Base-by-base conservation (phyloP, 768 basidiomycete genomes). In the Tulasnella sp. region DNA sequence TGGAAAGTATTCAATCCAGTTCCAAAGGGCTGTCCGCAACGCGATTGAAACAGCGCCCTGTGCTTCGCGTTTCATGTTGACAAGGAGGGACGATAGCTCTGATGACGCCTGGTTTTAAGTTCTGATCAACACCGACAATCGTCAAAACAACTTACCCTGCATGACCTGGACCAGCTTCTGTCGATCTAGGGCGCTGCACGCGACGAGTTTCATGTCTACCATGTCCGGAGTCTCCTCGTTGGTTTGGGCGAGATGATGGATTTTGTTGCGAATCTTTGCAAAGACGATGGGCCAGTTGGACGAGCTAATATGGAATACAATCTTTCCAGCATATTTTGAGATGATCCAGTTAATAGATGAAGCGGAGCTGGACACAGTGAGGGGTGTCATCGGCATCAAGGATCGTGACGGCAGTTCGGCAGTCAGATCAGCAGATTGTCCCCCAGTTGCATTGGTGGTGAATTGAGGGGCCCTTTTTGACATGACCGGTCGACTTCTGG, bases 211-310 rank as follows among this genome's bases (percentile, higher is more conserved):
- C 37, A 96, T 79, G 77, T 96, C 95, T 62, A 87, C 82, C 2
- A 86, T 83, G 77, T 96, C 94, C 0, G 87, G 84, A 39, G 82
- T 82, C 59, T 84, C 84, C 44, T 88, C 88, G 0, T 80, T 66
- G 77, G 76, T 75, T 22, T 76, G 76, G 0, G 89, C 88, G 34
- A 95, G 84, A 72, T 82, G 81, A 59, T 87, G 85, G 37, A 95
- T 89, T 80, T 89, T 90, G 62, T 81, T 80, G 62, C 88, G 85
- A 70, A 95, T 84, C 36, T 92, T 84, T 26, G 83, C 79, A 76
- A 90, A 87, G 17, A 96, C 89, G 8, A 91, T 86, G 67, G 80
- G 78, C 93, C 94, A 97, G 78, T 96, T 95, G 14, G 90, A 90
- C 0, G 91, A 89, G 1, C 94, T 94, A 19, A 98, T 84, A 77